phyloP scores from a whole-genome alignment of 169 alveolate species.

The Condylostoma magnum region DNA sequence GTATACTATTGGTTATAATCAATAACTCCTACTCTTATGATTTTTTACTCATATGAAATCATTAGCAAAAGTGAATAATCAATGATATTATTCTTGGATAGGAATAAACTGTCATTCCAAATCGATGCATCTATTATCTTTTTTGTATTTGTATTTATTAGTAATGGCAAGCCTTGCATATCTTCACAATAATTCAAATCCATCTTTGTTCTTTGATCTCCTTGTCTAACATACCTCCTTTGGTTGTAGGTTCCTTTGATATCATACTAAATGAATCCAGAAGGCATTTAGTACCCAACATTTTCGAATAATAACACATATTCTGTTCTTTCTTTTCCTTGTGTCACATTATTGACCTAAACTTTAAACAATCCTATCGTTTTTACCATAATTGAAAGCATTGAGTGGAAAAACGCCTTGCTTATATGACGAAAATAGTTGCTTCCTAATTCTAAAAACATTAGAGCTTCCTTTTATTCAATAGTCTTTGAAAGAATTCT shows the following conservation, averaged over 20 bases:
- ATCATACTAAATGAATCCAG: slow-evolving; percentile 46
- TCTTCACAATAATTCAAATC: slow-evolving; percentile 66
- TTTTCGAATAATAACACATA: slow-evolving; percentile 62
- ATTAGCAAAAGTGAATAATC: slow-evolving; percentile 62
- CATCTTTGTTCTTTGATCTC: slow-evolving; percentile 37
- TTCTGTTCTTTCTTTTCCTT: slow-evolving; percentile 25
- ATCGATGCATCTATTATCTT: slow-evolving; percentile 46
- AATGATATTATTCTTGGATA: slow-evolving; percentile 49
- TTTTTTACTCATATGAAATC: slow-evolving; percentile 38
- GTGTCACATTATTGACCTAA: slow-evolving; percentile 36
- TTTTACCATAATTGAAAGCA: slow-evolving; percentile 69
- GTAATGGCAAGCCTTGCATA: slow-evolving; percentile 51
- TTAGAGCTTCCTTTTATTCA: slow-evolving; percentile 54
- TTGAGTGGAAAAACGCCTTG: slow-evolving; percentile 61
- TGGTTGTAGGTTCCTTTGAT: slow-evolving; percentile 63
- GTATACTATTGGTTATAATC: slow-evolving; percentile 71
- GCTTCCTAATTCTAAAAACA: slow-evolving; percentile 69
- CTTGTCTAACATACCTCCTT: slow-evolving; percentile 30
- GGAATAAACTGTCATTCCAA: slow-evolving; percentile 64
- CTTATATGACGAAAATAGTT: slow-evolving; percentile 67
- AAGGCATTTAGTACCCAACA: slow-evolving; percentile 41
- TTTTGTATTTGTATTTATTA: slow-evolving; percentile 33
- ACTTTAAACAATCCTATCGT: slow-evolving; percentile 68
- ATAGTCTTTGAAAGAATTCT: slow-evolving; percentile 59
- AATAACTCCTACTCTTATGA: slow-evolving; percentile 62